Base-by-base conservation (phyloP, 495 filamentous ascomycete genomes). In the Lepraria neglecta region DNA sequence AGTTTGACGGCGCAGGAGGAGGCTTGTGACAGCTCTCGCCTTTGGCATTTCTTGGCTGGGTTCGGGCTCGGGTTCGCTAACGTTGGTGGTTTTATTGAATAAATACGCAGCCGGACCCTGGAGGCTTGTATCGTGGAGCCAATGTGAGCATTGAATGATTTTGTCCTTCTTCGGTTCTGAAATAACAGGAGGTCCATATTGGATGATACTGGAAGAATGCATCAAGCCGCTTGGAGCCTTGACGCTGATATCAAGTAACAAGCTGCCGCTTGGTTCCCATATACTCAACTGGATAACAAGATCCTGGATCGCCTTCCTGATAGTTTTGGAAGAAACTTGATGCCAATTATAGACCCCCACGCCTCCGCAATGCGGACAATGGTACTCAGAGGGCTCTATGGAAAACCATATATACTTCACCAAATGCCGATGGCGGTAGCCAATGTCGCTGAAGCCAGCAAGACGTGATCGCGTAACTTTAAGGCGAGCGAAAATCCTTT, bases 241-340 rank as follows among this genome's bases (percentile, higher is more conserved):
- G 60, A 73, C 66, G 65, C 74, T 72, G 53, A 75, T 73, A 65
- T 75, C 74, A 58, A 75, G 70, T 55, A 68, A 59, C 62, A 76
- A 72, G 59, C 68, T 63, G 66, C 66, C 56, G 44, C 64, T 63
- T 51, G 67, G 69, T 54, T 74, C 70, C 72, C 70, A 75, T 58
- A 59, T 67, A 64, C 72, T 71, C 64, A 76, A 70, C 66, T 64
- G 60, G 24, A 68, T 72, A 63, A 74, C 71, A 48, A 74, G 65
- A 64, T 68, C 65, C 59, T 67, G 56, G 64, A 76, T 70, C 33
- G 69, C 60, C 59, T 68, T 64, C 58, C 64, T 72, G 58, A 75
- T 71, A 50, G 64, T 67, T 63, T 66, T 59, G 63, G 43, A 63
- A 59, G 59, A 33, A 54, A 56, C 59, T 24, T 55, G 59, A 61